Evolutionary conservation across 2,329 filamentous ascomycete species (phyloP).

Genomic region (Chaetothyriales sp.): DNA sequence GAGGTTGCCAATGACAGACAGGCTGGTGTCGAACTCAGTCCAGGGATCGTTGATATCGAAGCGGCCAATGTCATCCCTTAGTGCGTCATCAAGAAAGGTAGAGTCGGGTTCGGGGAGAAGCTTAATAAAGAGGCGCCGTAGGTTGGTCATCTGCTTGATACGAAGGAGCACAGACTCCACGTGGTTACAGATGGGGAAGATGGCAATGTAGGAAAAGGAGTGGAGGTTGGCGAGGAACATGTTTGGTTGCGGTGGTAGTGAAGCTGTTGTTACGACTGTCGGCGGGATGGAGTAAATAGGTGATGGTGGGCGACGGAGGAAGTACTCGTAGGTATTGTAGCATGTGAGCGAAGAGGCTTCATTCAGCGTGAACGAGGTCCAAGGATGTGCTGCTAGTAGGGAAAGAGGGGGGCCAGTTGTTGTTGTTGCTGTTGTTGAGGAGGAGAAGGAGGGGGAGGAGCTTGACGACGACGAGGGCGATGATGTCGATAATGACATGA

Average conservation of each 20-base stretch:
- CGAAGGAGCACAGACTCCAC: constrained; percentile 35
- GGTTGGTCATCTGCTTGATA: constrained; percentile 34
- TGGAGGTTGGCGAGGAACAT: constrained; percentile 32
- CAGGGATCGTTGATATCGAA: constrained; percentile 34
- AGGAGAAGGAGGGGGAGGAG: constrained; percentile 5
- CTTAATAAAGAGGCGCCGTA: constrained; percentile 44
- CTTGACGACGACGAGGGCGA: background rate
- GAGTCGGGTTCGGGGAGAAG: constrained; percentile 28
- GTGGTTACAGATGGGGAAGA: constrained; percentile 54
- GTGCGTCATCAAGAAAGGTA: constrained; percentile 27
- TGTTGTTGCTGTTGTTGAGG: constrained; percentile 8
- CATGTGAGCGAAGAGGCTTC: constrained; percentile 61
- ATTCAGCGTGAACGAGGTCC: constrained; percentile 55
- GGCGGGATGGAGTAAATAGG: constrained; percentile 31
- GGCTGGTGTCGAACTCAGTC: constrained; percentile 42
- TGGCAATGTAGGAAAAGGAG: constrained; percentile 45
- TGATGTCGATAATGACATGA: constrained; percentile 35
- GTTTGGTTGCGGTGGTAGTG: constrained; percentile 23
- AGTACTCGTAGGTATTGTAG: constrained; percentile 60
- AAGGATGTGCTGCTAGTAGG: constrained; percentile 48
- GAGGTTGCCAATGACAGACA: constrained; percentile 29
- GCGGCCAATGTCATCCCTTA: constrained; percentile 20
- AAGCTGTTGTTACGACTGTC: constrained; percentile 29
- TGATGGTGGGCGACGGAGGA: constrained; percentile 49
- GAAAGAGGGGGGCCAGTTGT: constrained; percentile 9